Evolutionary conservation across 192 early-diverging fungal species (phyloP).

Genomic region (Umbelopsis ramanniana): DNA sequence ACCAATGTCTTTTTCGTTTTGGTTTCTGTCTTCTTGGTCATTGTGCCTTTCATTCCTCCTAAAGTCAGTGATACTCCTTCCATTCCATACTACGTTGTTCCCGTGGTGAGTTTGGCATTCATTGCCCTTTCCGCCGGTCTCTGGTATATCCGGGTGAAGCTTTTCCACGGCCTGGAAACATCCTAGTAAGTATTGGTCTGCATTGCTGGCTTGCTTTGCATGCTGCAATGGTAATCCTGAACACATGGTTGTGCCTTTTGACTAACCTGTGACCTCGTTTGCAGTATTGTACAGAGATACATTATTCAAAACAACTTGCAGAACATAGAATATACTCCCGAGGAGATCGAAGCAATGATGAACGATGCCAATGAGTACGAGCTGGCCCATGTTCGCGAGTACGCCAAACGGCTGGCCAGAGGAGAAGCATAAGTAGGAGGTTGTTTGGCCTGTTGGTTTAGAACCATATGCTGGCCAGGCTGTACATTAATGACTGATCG

Average conservation of each 20-base stretch:
- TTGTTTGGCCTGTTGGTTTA: too few species aligned
- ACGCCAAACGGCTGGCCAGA: background rate
- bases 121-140: slow-evolving; percentile 43
- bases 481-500: too few species aligned
- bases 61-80: slow-evolving; percentile 19
- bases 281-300: background rate
- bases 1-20: slow-evolving; percentile 52
- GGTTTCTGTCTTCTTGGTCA: slow-evolving; percentile 52
- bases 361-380: background rate
- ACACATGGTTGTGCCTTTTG: too few species aligned
- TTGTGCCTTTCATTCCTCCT: slow-evolving; percentile 63
- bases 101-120: slow-evolving; percentile 48
- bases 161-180: slow-evolving; percentile 19
- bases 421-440: too few species aligned
- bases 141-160: slow-evolving; percentile 54
- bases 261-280: background rate
- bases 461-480: too few species aligned
- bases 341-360: slow-evolving; percentile 10
- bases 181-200: slow-evolving; percentile 26
- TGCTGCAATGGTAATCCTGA: too few species aligned
- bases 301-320: slow-evolving; percentile 4
- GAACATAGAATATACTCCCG: background rate
- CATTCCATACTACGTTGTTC: slow-evolving; percentile 53
- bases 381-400: background rate
- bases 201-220: too few species aligned